Evolutionary conservation across 208 protist genomes (phyloP).

Genomic region (Phytomonas sp.): DNA sequence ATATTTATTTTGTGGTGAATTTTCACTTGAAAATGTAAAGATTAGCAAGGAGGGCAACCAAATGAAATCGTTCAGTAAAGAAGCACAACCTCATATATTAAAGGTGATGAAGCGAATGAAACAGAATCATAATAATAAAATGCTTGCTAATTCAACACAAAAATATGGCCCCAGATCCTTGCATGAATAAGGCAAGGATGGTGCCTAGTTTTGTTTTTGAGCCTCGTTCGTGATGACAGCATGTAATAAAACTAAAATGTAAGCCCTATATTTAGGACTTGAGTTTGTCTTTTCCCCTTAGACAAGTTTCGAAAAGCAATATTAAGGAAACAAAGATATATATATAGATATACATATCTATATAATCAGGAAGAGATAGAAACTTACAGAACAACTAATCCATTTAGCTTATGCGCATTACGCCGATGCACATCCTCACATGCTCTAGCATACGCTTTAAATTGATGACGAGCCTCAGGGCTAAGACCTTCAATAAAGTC

Average conservation of each 20-base stretch:
- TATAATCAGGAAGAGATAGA: not conserved
- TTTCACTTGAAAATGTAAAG: not conserved
- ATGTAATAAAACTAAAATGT: not conserved
- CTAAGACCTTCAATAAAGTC: slow-evolving; percentile 36
- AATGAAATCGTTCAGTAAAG: not conserved
- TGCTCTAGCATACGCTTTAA: slow-evolving; percentile 47
- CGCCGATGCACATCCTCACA: slow-evolving; percentile 82
- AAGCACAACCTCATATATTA: not conserved
- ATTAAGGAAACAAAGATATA: not conserved
- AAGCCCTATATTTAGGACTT: not conserved
- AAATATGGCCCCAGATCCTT: not conserved
- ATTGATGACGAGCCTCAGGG: slow-evolving; percentile 53
- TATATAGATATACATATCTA: not conserved
- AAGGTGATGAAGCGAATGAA: not conserved
- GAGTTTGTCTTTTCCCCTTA: not conserved
- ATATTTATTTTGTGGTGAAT: not conserved
- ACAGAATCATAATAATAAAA: not conserved
- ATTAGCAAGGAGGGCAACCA: not conserved
- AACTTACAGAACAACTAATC: slow-evolving; percentile 53
- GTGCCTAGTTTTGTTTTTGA: not conserved
- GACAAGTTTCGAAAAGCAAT: slow-evolving; percentile 6
- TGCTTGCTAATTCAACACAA: not conserved
- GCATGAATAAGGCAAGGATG: not conserved
- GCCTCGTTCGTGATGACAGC: not conserved
- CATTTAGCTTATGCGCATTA: slow-evolving; percentile 88